Evolutionary conservation across 495 filamentous ascomycete species (phyloP).

Genomic region (Parathielavia hyrcaniae): DNA sequence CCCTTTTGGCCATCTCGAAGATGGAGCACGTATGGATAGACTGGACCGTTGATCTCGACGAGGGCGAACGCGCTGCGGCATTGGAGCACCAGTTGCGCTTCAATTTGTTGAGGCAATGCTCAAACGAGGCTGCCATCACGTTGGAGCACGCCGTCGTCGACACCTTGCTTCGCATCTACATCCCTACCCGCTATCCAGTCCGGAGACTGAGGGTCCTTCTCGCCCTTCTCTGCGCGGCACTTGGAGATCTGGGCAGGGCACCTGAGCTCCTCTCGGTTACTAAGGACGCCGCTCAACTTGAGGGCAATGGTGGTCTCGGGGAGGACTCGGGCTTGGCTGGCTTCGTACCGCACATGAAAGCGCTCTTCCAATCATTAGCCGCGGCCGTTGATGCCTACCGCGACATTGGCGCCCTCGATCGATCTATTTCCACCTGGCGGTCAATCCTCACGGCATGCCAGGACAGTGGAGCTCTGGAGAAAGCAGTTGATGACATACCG

Average conservation of each 20-base stretch:
- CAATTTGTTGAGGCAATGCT: slow-evolving; percentile 31
- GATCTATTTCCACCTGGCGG: slow-evolving; percentile 48
- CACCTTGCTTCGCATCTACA: slow-evolving; percentile 38
- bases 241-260: slow-evolving; percentile 32
- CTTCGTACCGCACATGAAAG: slow-evolving; percentile 54
- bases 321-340: slow-evolving; percentile 50
- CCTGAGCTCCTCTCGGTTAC: slow-evolving; percentile 32
- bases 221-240: slow-evolving; percentile 31
- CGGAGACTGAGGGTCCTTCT: slow-evolving; percentile 40
- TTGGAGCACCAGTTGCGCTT: slow-evolving; percentile 46
- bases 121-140: slow-evolving; percentile 25
- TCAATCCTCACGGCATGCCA: slow-evolving; percentile 43
- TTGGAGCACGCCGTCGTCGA: slow-evolving; percentile 37
- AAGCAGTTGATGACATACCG: slow-evolving; percentile 55
- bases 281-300: slow-evolving; percentile 35
- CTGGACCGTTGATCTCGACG: slow-evolving; percentile 41
- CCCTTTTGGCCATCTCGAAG: slow-evolving; percentile 42
- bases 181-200: slow-evolving; percentile 39
- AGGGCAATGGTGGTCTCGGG: slow-evolving; percentile 32
- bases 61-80: slow-evolving; percentile 42
- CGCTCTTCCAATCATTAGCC: slow-evolving; percentile 47
- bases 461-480: slow-evolving; percentile 47
- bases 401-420: slow-evolving; percentile 43
- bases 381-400: slow-evolving; percentile 50
- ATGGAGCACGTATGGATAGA: slow-evolving; percentile 41